Percentiles rank a stretch among this genome's conserved stretches.
phyloP scores from a whole-genome alignment of 2,329 filamentous ascomycete species.

The Alternaria rosae region DNA sequence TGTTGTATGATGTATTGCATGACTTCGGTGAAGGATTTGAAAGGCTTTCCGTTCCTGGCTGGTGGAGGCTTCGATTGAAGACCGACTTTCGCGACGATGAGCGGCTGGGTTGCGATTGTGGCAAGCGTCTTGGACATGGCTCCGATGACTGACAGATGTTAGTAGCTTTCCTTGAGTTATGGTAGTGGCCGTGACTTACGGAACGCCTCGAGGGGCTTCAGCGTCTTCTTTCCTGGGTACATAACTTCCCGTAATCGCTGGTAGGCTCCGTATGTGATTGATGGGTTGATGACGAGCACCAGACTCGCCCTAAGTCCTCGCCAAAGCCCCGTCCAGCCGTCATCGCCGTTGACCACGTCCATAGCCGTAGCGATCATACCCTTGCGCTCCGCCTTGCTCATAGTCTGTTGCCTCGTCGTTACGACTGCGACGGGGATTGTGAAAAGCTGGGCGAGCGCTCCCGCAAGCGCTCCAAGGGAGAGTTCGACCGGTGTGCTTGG shows the following conservation, averaged over 20 bases:
- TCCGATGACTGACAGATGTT: slow-evolving; percentile 72
- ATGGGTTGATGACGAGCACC: slow-evolving; percentile 93
- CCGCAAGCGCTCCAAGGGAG: slow-evolving; percentile 82
- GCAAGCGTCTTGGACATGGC: slow-evolving; percentile 92
- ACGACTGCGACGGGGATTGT: slow-evolving; percentile 96
- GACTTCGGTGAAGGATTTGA: slow-evolving; percentile 91
- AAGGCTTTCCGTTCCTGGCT: slow-evolving; percentile 83
- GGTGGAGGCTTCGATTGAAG: slow-evolving; percentile 92
- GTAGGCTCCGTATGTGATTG: slow-evolving; percentile 97
- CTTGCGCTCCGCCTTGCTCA: slow-evolving; percentile 82
- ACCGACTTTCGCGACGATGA: slow-evolving; percentile 98
- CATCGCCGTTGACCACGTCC: slow-evolving; percentile 89
- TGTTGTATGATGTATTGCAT: slow-evolving; percentile 93
- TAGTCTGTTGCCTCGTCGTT: slow-evolving; percentile 95
- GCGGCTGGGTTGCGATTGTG: slow-evolving; percentile 88
- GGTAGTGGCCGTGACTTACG: slow-evolving; percentile 64
- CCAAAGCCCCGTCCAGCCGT: slow-evolving; percentile 90
- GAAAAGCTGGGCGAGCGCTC: slow-evolving; percentile 91
- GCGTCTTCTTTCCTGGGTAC: slow-evolving; percentile 76
- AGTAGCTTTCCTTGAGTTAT: slow-evolving; percentile 13
- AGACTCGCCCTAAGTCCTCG: slow-evolving; percentile 94
- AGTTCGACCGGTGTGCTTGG: slow-evolving; percentile 85
- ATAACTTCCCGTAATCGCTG: slow-evolving; percentile 81
- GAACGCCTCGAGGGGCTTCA: slow-evolving; percentile 90
- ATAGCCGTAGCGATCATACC: slow-evolving; percentile 84